Percentiles rank a stretch among this genome's conserved stretches.
phyloP scores from a whole-genome alignment of 805 yeast species.

The Candida palmyrensis region DNA sequence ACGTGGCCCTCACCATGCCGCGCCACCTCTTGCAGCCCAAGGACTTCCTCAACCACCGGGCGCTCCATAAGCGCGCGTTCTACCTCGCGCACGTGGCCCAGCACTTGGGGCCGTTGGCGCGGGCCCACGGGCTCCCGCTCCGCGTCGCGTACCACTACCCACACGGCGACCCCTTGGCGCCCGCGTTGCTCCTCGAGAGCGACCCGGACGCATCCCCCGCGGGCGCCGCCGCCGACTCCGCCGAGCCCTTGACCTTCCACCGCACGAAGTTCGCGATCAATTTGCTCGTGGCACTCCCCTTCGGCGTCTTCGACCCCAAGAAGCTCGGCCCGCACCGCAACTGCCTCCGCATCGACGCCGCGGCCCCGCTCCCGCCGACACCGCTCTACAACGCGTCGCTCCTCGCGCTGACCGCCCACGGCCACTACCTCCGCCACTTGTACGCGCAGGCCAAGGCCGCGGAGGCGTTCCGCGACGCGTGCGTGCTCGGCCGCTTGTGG shows the following conservation, averaged over 20 bases:
- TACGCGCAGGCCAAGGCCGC: slow-evolving; percentile 72
- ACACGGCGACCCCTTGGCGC: slow-evolving; percentile 74
- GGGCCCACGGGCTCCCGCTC: slow-evolving; percentile 55
- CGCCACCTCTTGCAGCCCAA: slow-evolving; percentile 67
- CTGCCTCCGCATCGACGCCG: slow-evolving; percentile 65
- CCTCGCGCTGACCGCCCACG: slow-evolving; percentile 62
- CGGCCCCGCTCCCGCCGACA: slow-evolving; percentile 63
- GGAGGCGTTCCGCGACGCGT: slow-evolving; percentile 82
- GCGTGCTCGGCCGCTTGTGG: slow-evolving; percentile 86
- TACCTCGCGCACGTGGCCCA: slow-evolving; percentile 77
- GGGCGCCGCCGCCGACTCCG: slow-evolving; percentile 42
- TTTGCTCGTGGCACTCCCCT: slow-evolving; percentile 68
- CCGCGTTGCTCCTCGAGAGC: slow-evolving; percentile 63
- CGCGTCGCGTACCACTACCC: slow-evolving; percentile 59
- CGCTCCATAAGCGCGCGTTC: slow-evolving; percentile 83
- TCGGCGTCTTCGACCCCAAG: slow-evolving; percentile 63
- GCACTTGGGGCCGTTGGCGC: slow-evolving; percentile 48
- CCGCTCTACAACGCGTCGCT: slow-evolving; percentile 84
- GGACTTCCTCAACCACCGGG: slow-evolving; percentile 87
- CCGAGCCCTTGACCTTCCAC: slow-evolving; percentile 49
- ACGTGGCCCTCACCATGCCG: slow-evolving; percentile 83
- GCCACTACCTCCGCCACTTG: slow-evolving; percentile 66
- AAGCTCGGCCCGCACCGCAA: slow-evolving; percentile 78
- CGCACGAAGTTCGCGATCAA: slow-evolving; percentile 70
- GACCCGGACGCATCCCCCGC: too few relatives aligned